Evolutionary conservation across 495 filamentous ascomycete species (phyloP).

Genomic region (Podospora conica): DNA sequence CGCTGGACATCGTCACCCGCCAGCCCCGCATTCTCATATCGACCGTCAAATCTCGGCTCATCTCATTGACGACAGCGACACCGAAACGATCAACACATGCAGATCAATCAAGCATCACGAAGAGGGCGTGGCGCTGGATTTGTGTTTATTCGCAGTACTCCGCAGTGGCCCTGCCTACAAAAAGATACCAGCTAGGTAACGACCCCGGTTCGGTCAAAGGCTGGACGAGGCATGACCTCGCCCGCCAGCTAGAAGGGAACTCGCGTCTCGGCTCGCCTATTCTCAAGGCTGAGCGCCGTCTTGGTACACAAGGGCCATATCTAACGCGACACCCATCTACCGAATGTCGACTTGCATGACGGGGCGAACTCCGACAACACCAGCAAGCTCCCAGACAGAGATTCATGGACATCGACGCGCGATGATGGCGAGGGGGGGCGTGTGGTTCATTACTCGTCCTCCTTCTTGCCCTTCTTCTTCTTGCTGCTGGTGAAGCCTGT

Average conservation of each 20-base stretch:
- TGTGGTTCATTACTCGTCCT: slow-evolving; percentile 38
- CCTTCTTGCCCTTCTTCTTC: slow-evolving; percentile 71
- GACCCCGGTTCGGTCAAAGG: background rate
- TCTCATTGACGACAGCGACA: background rate
- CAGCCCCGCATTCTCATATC: background rate
- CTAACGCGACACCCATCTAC: background rate
- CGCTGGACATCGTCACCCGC: background rate
- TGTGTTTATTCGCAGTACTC: background rate
- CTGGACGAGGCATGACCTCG: background rate
- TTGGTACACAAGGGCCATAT: background rate
- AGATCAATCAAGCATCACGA: background rate
- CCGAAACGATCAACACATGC: background rate
- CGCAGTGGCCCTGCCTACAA: background rate
- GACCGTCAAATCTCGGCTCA: background rate
- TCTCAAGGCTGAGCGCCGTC: background rate
- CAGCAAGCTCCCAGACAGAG: slow-evolving; percentile 1
- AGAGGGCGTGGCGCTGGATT: background rate
- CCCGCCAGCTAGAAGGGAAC: background rate
- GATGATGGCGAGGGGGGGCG: background rate
- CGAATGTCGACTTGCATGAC: slow-evolving; percentile 3
- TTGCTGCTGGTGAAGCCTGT: slow-evolving; percentile 50
- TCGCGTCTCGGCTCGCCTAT: background rate
- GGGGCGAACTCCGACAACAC: slow-evolving; percentile 6
- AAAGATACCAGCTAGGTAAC: background rate
- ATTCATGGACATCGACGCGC: background rate